Base-by-base conservation (phyloP, 345 rosid species). In the Chamaenerion angustifolium region DNA sequence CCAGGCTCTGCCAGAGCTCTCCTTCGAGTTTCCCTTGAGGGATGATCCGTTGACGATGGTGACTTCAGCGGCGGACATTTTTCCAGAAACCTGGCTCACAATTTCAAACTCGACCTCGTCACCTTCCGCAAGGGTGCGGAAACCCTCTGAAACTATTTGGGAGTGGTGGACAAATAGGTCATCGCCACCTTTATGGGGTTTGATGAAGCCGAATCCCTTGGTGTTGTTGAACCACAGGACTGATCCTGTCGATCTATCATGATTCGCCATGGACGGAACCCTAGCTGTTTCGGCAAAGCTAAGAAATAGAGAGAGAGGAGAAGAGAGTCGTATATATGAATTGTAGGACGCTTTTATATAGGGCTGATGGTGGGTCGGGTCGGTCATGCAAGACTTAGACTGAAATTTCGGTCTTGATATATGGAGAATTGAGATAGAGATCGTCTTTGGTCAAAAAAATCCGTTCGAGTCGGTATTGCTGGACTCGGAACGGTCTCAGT, bases 81-180 rank as follows among this genome's bases (percentile, higher is more conserved):
- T 75, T 0, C 76, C 79, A 17, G 59, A 68, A 45, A 45, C 43
- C 25, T 75, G 76, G 5, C 42, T 15, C 4, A 70, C 46, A 56
- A 79, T 23, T 0, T 56, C 43, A 52, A 61, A 79, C 61, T 79
- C 85, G 17, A 79, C 85, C n/a, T 68, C 56, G 45, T 73, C 85
- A 12, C 71, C 81, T 23, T 67, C 68, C 16, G 66, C 61, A 12
- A 79, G 76, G 49, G 72, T 70, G 13, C 79, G 81, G 56, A 52
- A 76, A 31, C 85, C 92, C 41, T 74, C 80, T 23, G 95, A 85
- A 45, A 58, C 58, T 62, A 85, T 78, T 21, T 79, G 62, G 17
- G 83, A 64, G 27, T 85, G 92, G 44, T 85, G 95, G 54, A 82
- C 92, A 21, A 82, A 82, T 44, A 85, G 72, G 65, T 82, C 92